phyloP scores from a whole-genome alignment of 331 rosid genomes.

The Pyrus hybrid region DNA sequence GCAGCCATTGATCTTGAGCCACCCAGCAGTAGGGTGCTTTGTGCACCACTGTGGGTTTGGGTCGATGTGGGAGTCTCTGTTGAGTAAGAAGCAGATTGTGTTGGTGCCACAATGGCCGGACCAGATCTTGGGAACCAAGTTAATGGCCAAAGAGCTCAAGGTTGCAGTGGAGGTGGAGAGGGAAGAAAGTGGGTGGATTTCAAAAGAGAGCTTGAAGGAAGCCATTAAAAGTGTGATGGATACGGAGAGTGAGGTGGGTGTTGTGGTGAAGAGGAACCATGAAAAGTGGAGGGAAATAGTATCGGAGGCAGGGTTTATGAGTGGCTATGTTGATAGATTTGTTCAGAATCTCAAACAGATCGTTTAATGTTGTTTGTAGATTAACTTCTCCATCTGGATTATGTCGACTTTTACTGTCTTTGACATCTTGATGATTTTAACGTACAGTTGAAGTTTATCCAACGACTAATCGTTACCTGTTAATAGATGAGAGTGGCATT shows the following conservation, averaged over 20 bases:
- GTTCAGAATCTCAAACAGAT: conserved; percentile 15
- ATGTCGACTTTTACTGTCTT: no score
- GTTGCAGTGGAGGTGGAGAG: conserved; percentile 32
- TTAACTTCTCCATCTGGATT: no score
- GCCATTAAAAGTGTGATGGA: conserved; percentile 35
- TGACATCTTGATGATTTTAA: no score
- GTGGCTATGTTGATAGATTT: conserved; percentile 31
- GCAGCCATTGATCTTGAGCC: conserved; percentile 42
- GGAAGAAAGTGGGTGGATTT: conserved; percentile 20
- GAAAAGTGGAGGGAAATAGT: conserved; percentile 16
- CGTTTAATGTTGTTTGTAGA: neutral
- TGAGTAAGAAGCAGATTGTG: conserved; percentile 45
- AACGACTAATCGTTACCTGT: no score
- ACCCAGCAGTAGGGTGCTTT: conserved; percentile 45
- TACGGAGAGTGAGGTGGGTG: conserved; percentile 21
- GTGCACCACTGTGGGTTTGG: conserved; percentile 66
- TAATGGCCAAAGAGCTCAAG: conserved; percentile 31
- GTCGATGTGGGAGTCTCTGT: conserved; percentile 51
- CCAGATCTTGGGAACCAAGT: conserved; percentile 38
- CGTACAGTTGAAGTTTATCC: no score
- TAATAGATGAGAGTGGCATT: no score
- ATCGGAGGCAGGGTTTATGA: conserved; percentile 12
- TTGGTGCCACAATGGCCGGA: conserved; percentile 31
- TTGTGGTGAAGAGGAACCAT: conserved; percentile 31
- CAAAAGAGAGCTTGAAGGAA: conserved; percentile 24